A percentile compares a stretch with the other conserved stretches of the same genome.
These are phyloP conservation scores for Heracleum sosnowskyi DNA, from an alignment of 129 eudicot species.

Conservation along the genomic window DNA sequence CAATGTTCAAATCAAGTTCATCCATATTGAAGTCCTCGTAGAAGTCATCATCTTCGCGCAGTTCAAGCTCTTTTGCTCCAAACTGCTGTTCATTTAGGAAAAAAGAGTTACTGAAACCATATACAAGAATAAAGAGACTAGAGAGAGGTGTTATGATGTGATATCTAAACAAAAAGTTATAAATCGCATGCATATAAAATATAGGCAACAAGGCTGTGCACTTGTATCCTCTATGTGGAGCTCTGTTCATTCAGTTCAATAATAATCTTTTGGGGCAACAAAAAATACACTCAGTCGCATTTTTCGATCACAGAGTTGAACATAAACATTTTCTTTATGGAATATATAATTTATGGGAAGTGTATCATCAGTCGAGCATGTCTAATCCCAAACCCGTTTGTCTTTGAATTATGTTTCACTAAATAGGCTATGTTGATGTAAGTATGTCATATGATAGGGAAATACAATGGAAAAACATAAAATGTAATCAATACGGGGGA, in stretches of 20 bases:
- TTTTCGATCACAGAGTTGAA: background rate
- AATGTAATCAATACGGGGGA: background rate
- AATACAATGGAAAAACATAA: background rate
- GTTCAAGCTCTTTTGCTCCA: conserved; percentile 37
- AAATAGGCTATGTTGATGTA: background rate
- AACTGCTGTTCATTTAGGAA: conserved; percentile 26
- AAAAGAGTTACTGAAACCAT: background rate
- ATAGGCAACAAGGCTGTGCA: background rate
- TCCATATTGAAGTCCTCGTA: conserved; percentile 65
- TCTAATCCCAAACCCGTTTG: background rate
- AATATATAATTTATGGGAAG: no score
- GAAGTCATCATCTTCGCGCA: conserved; percentile 36
- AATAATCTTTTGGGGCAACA: background rate
- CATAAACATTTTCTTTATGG: background rate
- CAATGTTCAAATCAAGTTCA: conserved; percentile 66
- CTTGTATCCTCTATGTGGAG: background rate
- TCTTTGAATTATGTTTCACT: background rate
- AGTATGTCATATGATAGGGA: background rate
- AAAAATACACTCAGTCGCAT: background rate
- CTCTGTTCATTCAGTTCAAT: background rate
- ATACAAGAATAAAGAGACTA: background rate
- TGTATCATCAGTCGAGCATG: background rate
- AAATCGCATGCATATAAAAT: background rate
- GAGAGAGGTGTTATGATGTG: background rate
- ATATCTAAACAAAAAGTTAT: background rate